Conservation (phyloP, 2,329 filamentous ascomycete species). For the Thelonectria olida region DNA sequence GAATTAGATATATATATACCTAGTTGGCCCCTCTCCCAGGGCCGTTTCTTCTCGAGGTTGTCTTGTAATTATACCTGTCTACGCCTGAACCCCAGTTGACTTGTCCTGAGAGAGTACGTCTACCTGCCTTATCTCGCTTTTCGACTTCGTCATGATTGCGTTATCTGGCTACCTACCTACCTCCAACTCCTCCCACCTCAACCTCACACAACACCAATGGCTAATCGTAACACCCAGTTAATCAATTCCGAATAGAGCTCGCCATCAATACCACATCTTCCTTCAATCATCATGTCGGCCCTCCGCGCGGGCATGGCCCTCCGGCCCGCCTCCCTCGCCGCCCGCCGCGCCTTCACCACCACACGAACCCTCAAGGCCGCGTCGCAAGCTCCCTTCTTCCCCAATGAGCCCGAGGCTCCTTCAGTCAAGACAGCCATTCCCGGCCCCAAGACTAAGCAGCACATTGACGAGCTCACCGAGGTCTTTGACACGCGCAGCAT, state of each 20-base stretch:
- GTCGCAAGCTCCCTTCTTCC: constrained; percentile 52
- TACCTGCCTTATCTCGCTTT: background rate
- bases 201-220: background rate
- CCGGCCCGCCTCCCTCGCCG: constrained; percentile 30
- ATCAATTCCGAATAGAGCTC: background rate
- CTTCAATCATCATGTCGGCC: constrained; percentile 39
- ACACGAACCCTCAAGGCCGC: constrained; percentile 38
- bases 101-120: background rate
- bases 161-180: background rate
- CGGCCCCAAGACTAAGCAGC: constrained; percentile 76
- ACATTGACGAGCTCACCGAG: constrained; percentile 74
- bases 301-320: constrained; percentile 41
- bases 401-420: constrained; percentile 62
- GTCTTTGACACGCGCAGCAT: constrained; percentile 88
- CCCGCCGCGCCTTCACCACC: constrained; percentile 37
- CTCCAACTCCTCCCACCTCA: background rate
- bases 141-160: background rate
- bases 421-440: constrained; percentile 72
- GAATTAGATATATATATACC: background rate
- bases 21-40: background rate
- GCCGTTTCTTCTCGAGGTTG: background rate
- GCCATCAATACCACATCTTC: background rate
- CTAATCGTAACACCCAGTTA: background rate
- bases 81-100: no score
- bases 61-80: background rate